These are phyloP conservation scores for Termitomyces sp. DNA, from an alignment of 768 basidiomycete genomes.

Conservation along the genomic window DNA sequence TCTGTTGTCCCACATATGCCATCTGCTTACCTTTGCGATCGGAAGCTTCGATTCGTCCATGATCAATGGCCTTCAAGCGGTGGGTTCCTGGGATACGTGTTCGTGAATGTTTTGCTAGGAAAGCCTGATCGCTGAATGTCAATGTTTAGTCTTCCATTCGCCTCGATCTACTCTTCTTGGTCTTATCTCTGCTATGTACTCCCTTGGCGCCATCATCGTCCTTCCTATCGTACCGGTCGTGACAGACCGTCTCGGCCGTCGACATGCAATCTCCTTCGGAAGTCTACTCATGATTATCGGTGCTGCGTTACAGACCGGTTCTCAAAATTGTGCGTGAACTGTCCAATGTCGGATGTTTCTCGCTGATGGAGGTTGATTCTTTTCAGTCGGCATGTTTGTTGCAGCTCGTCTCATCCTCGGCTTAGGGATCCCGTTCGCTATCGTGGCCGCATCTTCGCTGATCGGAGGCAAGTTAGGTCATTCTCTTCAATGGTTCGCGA, in stretches of 20 bases:
- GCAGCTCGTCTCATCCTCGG: slow-evolving; percentile 51
- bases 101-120: slow-evolving; percentile 4
- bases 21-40: not conserved
- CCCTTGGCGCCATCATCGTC: slow-evolving; percentile 51
- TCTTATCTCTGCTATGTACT: slow-evolving; percentile 54
- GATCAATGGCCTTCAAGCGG: slow-evolving; percentile 59
- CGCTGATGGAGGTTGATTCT: not conserved
- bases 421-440: slow-evolving; percentile 55
- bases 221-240: slow-evolving; percentile 49
- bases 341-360: not conserved
- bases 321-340: slow-evolving; percentile 40
- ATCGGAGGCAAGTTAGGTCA: slow-evolving; percentile 37
- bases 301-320: slow-evolving; percentile 38
- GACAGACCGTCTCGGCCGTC: slow-evolving; percentile 46
- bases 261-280: slow-evolving; percentile 45
- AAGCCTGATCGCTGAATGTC: not conserved
- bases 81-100: slow-evolving; percentile 54
- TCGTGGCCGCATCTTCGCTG: slow-evolving; percentile 60
- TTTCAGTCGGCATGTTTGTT: slow-evolving; percentile 53
- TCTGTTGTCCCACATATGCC: not conserved
- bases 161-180: slow-evolving; percentile 52
- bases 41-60: slow-evolving; percentile 53
- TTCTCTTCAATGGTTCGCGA: not conserved
- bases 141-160: slow-evolving; percentile 40
- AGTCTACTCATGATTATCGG: slow-evolving; percentile 45